Base-by-base conservation (phyloP, 2,329 filamentous ascomycete genomes). In the Onygena corvina region DNA sequence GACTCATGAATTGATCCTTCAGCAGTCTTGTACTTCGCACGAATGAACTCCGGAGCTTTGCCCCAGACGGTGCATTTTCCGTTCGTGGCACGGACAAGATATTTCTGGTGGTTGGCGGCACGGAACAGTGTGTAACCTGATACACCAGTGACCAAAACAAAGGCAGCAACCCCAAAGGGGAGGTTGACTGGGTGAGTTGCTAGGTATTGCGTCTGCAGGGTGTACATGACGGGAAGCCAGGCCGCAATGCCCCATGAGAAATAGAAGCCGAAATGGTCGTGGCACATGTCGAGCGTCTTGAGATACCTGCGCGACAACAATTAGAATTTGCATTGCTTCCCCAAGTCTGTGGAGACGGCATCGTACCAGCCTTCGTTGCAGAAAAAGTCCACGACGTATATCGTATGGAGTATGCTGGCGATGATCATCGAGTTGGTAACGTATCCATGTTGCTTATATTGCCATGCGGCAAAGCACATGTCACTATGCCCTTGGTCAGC, bases 321-420 rank as follows among this genome's bases (percentile, higher is more conserved):
- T 33, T 25, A 38, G 46, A 18, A 31, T 36, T 23, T n/a, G n/a
- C n/a, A 12, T 18, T 20, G 18, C 8, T 36, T 31, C 12, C 14
- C 11, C 6, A 23, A 7, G n/a, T 11, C 18, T 14, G 29, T n/a
- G 12, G 29, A n/a, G 11, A 33, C 14, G 4, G 5, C n/a, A 16
- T 18, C 45, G 40, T 50, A 59, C 71, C 71, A 74, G 9, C 67
- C 64, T 53, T 74, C 72, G 5, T 74, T 73, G 44, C 68, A 58
- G 46, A 74, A 75, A 50, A 74, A 74, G 42, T 75, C 71, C 0
- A 73, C 53, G 5, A 72, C 66, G 46, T 74, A 74, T 5, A 72
- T 54, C 0, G 59, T 57, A 50, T 74, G 72, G 1, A 74, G 60
- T 53, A 70, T 59, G 4, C 66, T 67, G 6, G 71, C 64, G 6